Conservation (phyloP, 1,139 yeast genomes). For the Yarrowia galli region DNA sequence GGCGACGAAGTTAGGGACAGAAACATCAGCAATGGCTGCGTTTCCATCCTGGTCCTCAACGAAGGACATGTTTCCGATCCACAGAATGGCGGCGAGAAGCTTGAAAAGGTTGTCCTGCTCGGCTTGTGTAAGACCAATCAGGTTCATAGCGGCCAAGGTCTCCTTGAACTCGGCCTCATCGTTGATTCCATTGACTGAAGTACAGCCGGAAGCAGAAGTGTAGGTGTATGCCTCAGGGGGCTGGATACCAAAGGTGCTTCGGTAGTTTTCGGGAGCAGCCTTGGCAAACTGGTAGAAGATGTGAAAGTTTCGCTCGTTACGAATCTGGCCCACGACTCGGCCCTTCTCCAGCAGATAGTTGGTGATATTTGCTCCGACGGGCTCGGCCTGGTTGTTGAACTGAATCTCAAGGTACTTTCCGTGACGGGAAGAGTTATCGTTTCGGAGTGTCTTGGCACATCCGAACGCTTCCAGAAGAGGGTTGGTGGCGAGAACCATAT, state of each 20-base stretch:
- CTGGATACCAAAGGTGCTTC: slow-evolving; percentile 86
- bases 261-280: slow-evolving; percentile 83
- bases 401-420: slow-evolving; percentile 95
- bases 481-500: slow-evolving; percentile 97
- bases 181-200: slow-evolving; percentile 84
- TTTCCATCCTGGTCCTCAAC: slow-evolving; percentile 82
- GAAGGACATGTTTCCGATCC: slow-evolving; percentile 94
- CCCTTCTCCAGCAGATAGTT: slow-evolving; percentile 94
- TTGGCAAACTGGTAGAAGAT: slow-evolving; percentile 96
- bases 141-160: slow-evolving; percentile 83
- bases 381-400: slow-evolving; percentile 82
- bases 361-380: slow-evolving; percentile 94
- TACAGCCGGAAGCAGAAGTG: slow-evolving; percentile 87
- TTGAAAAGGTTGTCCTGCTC: slow-evolving; percentile 94
- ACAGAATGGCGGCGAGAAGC: slow-evolving; percentile 80
- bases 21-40: slow-evolving; percentile 78
- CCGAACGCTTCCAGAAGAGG: slow-evolving; percentile 97
- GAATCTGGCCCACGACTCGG: slow-evolving; percentile 92
- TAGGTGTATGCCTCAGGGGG: slow-evolving; percentile 91
- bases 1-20: slow-evolving; percentile 93
- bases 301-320: slow-evolving; percentile 94
- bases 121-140: slow-evolving; percentile 78
- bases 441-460: slow-evolving; percentile 96
- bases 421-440: slow-evolving; percentile 95
- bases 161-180: slow-evolving; percentile 80